A percentile compares a stretch with the other conserved stretches of the same genome.
Conservation (phyloP, 345 rosid species). For the Murraya paniculata region DNA sequence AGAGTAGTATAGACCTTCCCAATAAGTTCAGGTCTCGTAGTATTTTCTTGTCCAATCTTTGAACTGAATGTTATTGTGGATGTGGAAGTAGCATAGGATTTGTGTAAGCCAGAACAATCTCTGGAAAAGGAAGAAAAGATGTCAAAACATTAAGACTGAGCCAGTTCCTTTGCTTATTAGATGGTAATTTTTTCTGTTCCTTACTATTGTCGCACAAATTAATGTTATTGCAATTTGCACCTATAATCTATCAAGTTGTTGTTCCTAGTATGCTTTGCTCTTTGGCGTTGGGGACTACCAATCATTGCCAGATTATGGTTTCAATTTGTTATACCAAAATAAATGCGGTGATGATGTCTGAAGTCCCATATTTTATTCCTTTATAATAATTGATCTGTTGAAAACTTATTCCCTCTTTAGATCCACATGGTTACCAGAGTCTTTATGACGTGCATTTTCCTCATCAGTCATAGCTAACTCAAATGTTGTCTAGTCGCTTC, state of each 20-base stretch:
- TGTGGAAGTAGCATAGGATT: neutral
- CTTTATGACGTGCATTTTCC: neutral
- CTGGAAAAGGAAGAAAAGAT: neutral
- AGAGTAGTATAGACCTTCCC: too few relatives aligned
- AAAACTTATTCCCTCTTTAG: neutral
- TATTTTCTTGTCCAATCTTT: too few relatives aligned
- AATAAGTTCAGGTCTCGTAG: too few relatives aligned
- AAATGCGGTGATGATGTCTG: neutral
- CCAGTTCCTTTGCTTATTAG: neutral
- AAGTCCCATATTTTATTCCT: neutral
- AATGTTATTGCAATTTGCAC: neutral
- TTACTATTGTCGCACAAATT: neutral
- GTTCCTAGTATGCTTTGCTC: neutral
- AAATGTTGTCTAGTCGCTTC: neutral
- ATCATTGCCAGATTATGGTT: neutral
- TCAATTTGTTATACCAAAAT: neutral
- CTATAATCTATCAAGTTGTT: neutral
- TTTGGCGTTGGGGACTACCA: neutral
- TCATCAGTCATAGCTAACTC: neutral
- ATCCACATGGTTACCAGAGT: neutral
- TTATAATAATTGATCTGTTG: neutral
- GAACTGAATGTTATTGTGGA: too few relatives aligned
- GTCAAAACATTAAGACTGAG: neutral
- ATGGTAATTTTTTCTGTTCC: neutral
- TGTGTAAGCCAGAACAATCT: neutral